Evolutionary conservation across 2,329 filamentous ascomycete genomes (phyloP), one percentile per base, ranked within the genome.

Genomic region (Nemania sp.): DNA sequence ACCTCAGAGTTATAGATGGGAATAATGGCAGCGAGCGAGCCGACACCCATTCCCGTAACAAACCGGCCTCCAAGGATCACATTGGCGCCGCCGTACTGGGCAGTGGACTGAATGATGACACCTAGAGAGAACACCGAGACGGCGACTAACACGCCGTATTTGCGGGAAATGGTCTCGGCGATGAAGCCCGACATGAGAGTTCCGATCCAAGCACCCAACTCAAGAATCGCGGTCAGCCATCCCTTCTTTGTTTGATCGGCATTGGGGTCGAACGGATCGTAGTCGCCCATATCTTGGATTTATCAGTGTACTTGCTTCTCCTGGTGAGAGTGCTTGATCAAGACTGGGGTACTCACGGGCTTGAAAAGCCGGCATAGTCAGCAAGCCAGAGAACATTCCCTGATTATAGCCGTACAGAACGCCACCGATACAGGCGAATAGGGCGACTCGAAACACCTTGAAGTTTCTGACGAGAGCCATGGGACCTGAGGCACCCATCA

Each of bases 171-270:
- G 3, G 82, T 79, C 70, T 92, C 90, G 17, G 89, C 89, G n/a
- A 92, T 73, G 69, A 89, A 89, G 1, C 89, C 87, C 2, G 85
- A 89, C 42, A 89, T 79, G 2, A 93, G 74, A 0, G 87, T 85
- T 39, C 90, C 90, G n/a, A 91, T 71, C 89, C 89, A 92, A 45
- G 89, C 90, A 54, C 90, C 90, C 1, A 92, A 82, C 71, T 92
- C 89, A 25, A 92, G 83, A 65, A 91, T 91, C 2, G 89, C 80
- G 0, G 83, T 86, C 5, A 87, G 71, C 83, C 83, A 86, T 15
- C 83, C 84, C 68, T 86, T 86, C 65, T 82, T 80, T 5, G 81
- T 81, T 68, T 81, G 78, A 60, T 81, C 74, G n/a, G 77, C 76
- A 15, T 71, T 76, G 37, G 74, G 68, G 61, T 79, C 75, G 45